phyloP scores from a whole-genome alignment of 2,329 filamentous ascomycete species.

The Cladorrhinum sp. region DNA sequence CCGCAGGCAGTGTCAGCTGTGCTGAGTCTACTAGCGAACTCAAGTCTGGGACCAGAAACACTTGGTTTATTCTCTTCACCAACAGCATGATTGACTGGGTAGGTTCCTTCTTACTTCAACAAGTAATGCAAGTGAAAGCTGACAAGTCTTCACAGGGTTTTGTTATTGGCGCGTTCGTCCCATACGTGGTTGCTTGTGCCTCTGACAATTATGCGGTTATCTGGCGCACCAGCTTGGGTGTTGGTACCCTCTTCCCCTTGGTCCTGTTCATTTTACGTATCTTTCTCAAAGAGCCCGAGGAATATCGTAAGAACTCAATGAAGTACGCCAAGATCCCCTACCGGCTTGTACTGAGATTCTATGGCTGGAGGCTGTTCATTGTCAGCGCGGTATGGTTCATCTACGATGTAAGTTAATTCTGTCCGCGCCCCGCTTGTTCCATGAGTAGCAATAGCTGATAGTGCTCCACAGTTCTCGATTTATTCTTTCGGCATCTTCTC shows the following conservation, averaged over 20 bases:
- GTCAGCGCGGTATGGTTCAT: slow-evolving; percentile 82
- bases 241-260: slow-evolving; percentile 75
- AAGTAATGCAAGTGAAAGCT: background rate
- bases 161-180: slow-evolving; percentile 74
- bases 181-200: slow-evolving; percentile 57
- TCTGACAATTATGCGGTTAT: slow-evolving; percentile 63
- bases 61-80: slow-evolving; percentile 89
- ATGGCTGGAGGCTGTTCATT: slow-evolving; percentile 67
- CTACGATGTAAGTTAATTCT: slow-evolving; percentile 57
- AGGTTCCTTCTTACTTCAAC: background rate
- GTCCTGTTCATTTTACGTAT: slow-evolving; percentile 68
- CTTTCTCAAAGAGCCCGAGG: slow-evolving; percentile 73
- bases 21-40: slow-evolving; percentile 83
- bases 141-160: slow-evolving; percentile 53
- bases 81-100: slow-evolving; percentile 77
- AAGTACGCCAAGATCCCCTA: slow-evolving; percentile 57
- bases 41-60: slow-evolving; percentile 75
- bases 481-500: slow-evolving; percentile 89
- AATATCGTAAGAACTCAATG: slow-evolving; percentile 71
- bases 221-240: slow-evolving; percentile 77
- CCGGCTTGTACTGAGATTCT: slow-evolving; percentile 58
- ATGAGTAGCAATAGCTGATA: background rate
- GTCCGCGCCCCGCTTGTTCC: background rate
- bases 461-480: slow-evolving; percentile 59
- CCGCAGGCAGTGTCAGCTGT: slow-evolving; percentile 77